Percentiles rank a stretch among this genome's conserved stretches.
These are phyloP conservation scores for Cicer cuneatum DNA, from an alignment of 306 rosid species.

Conservation along the genomic window DNA sequence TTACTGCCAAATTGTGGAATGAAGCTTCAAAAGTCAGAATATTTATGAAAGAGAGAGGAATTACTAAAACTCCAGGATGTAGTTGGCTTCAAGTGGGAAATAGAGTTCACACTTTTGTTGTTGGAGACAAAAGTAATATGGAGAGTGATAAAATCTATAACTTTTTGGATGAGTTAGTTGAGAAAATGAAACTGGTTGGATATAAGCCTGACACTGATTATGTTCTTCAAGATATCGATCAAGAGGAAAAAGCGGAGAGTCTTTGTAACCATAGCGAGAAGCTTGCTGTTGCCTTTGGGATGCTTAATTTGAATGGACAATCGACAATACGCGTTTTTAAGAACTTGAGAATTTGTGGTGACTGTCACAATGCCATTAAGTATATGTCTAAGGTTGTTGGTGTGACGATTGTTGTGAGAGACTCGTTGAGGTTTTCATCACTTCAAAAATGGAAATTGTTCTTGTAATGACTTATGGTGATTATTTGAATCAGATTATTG, in stretches of 20 bases:
- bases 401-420: conserved; percentile 56
- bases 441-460: conserved; percentile 54
- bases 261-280: conserved; percentile 60
- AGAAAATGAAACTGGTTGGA: conserved; percentile 59
- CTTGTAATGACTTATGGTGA: conserved; percentile 59
- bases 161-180: conserved; percentile 49
- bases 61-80: conserved; percentile 60
- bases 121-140: conserved; percentile 54
- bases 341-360: conserved; percentile 58
- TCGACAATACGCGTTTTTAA: conserved; percentile 55
- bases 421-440: conserved; percentile 65
- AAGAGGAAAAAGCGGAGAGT: conserved; percentile 54
- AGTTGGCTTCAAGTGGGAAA: conserved; percentile 64
- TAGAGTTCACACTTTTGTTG: conserved; percentile 54
- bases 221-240: conserved; percentile 62
- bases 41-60: conserved; percentile 60
- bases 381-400: conserved; percentile 55
- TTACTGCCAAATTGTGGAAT: conserved; percentile 58
- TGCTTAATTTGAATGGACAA: conserved; percentile 53
- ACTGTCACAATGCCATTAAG: conserved; percentile 41
- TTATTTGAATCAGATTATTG: conserved; percentile 33
- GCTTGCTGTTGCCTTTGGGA: conserved; percentile 60
- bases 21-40: conserved; percentile 60
- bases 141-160: conserved; percentile 44
- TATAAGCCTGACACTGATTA: conserved; percentile 58